Evolutionary conservation across 2,329 filamentous ascomycete genomes (phyloP), one percentile per base, ranked within the genome.

Genomic region (Exophiala sp.): DNA sequence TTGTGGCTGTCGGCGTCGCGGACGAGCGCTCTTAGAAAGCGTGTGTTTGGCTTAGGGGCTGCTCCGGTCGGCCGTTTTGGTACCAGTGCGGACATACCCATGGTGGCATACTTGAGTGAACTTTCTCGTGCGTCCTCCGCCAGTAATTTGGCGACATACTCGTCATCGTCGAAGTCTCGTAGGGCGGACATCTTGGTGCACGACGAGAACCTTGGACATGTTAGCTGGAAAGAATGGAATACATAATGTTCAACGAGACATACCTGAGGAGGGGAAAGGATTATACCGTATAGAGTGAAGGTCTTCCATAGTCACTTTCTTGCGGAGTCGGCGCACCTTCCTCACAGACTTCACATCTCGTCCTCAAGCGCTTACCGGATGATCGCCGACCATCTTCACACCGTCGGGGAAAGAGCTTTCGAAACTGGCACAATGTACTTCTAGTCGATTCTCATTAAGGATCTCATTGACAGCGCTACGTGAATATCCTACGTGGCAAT

Each of bases 1-100:
- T 99, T 99, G 72, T 99, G 92, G 50, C 73, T 87, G 64, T 95
- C 88, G 7, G 90, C 95, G 62, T 94, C 88, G 59, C 86, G 87
- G 58, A 99, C 89, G 52, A 97, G 88, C 65, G 94, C 87, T 54
- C 85, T 85, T 39, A 99, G 75, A 68, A 97, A 97, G 33, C 88
- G 82, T 0, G 89, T 96, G 65, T 99, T 97, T 2, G 92, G 91
- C 68, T 92, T 96, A 1, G 89, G 89, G 59, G 80, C 82, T 48
- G 85, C 82, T 62, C 81, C 81, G 42, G 80, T 72, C 53, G 85
- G 82, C 80, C 77, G 78, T 63, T 74, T 75, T 21, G 79, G 75
- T 46, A 79, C 68, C 63, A 84, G 86, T 14, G 86, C 88, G 50
- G 88, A 82, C 58, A 91, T 74, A 8, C 89, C 90, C 66, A 89